These are phyloP conservation scores for Solanum hybrid DNA, from an alignment of 305 asterid genomes.

Conservation along the genomic window DNA sequence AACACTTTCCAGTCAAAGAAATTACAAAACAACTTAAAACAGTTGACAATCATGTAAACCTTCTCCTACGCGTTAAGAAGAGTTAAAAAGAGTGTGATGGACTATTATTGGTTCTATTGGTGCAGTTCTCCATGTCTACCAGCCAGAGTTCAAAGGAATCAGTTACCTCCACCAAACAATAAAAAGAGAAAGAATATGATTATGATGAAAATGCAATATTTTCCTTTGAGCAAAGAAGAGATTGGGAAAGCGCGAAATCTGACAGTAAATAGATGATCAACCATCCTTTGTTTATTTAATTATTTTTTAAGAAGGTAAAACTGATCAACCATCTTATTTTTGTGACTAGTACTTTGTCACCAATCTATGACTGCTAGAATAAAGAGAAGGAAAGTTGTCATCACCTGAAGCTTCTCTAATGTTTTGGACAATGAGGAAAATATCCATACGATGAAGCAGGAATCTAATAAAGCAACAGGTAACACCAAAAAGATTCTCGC, in stretches of 20 bases:
- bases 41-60: neutral
- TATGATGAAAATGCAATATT: neutral
- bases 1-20: neutral
- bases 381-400: neutral
- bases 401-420: slow-evolving; percentile 96
- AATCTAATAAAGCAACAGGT: slow-evolving; percentile 88
- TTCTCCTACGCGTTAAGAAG: neutral
- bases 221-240: neutral
- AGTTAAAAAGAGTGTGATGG: neutral
- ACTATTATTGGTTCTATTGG: neutral
- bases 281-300: neutral
- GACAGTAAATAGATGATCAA: neutral
- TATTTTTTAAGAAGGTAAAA: neutral
- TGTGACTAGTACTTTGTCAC: neutral
- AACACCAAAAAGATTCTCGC: slow-evolving; percentile 78
- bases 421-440: slow-evolving; percentile 93
- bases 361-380: neutral
- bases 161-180: neutral
- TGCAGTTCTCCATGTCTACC: neutral
- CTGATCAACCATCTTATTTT: neutral
- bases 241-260: neutral
- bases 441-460: slow-evolving; percentile 87
- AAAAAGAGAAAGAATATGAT: neutral
- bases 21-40: neutral
- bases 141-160: neutral